These are phyloP conservation scores for Neurospora tetrasperma DNA, from an alignment of 495 filamentous ascomycete genomes.

Conservation along the genomic window DNA sequence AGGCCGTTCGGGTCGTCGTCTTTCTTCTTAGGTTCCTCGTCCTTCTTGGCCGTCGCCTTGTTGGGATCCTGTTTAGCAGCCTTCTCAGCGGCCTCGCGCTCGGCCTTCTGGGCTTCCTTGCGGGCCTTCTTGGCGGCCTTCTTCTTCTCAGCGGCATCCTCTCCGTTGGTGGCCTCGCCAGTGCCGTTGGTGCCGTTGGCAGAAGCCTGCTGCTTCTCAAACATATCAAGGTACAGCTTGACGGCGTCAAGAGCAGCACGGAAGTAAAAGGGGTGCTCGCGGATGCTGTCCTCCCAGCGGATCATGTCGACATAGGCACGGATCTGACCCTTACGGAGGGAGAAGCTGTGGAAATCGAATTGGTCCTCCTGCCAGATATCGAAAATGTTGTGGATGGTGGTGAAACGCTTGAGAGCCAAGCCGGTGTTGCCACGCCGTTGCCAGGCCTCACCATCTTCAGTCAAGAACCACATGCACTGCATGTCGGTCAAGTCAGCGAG, in stretches of 20 bases:
- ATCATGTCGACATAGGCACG: slow-evolving; percentile 93
- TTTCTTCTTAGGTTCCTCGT: slow-evolving; percentile 59
- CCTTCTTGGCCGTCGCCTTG: slow-evolving; percentile 42
- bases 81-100: slow-evolving; percentile 66
- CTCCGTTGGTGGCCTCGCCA: slow-evolving; percentile 36
- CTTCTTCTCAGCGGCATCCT: slow-evolving; percentile 66
- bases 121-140: slow-evolving; percentile 93
- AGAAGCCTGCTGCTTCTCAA: slow-evolving; percentile 57
- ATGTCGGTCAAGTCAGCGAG: slow-evolving; percentile 90
- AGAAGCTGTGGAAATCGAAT: slow-evolving; percentile 98
- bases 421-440: slow-evolving; percentile 71
- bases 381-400: slow-evolving; percentile 80
- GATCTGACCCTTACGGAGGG: slow-evolving; percentile 87
- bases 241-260: slow-evolving; percentile 77
- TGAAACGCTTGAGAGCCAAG: slow-evolving; percentile 84
- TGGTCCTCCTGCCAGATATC: slow-evolving; percentile 97
- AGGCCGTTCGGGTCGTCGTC: slow-evolving; percentile 79
- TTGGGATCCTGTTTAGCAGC: slow-evolving; percentile 65
- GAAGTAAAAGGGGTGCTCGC: slow-evolving; percentile 87
- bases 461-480: slow-evolving; percentile 97
- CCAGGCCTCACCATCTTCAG: slow-evolving; percentile 89
- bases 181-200: slow-evolving; percentile 44
- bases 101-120: slow-evolving; percentile 77
- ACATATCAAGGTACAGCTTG: slow-evolving; percentile 66
- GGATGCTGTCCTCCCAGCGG: slow-evolving; percentile 83